Conservation (phyloP, 2,329 filamentous ascomycete species). For the Xenosphaeropsis pyriputrescens region DNA sequence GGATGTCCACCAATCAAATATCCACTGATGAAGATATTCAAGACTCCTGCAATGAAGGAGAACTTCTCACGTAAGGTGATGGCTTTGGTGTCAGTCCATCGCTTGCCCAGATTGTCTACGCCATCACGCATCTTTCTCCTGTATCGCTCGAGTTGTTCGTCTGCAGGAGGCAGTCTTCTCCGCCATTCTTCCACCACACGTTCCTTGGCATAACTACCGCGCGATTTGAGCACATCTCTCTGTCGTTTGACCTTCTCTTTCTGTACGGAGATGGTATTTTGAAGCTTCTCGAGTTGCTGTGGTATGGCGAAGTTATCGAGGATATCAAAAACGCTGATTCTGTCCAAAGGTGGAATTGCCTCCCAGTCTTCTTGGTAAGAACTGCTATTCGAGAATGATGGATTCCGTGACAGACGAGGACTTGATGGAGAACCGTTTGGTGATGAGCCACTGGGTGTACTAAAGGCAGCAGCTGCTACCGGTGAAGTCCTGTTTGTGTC, state of each 20-base stretch:
- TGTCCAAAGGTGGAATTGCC: constrained; percentile 73
- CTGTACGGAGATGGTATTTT: constrained; percentile 68
- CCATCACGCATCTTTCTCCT: constrained; percentile 72
- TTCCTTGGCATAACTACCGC: constrained; percentile 66
- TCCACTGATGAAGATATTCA: constrained; percentile 95
- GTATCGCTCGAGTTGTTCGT: constrained; percentile 88
- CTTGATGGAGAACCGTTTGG: constrained; percentile 33
- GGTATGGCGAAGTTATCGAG: constrained; percentile 87
- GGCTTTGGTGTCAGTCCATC: constrained; percentile 80
- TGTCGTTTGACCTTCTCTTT: constrained; percentile 75
- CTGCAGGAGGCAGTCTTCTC: constrained; percentile 68
- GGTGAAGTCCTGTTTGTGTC: constrained; percentile 5
- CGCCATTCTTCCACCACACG: constrained; percentile 90
- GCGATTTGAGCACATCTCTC: constrained; percentile 63
- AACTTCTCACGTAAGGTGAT: constrained; percentile 88
- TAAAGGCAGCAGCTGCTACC: neutral
- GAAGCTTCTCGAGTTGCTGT: constrained; percentile 81
- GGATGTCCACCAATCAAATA: constrained; percentile 82
- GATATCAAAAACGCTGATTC: constrained; percentile 80
- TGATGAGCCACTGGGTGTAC: constrained; percentile 30
- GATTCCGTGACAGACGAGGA: constrained; percentile 54
- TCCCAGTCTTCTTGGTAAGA: constrained; percentile 86
- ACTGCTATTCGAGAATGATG: constrained; percentile 72
- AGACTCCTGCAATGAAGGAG: constrained; percentile 87
- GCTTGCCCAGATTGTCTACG: constrained; percentile 72